Conservation (phyloP, 345 rosid genomes). For the Eucalyptus marginata region DNA sequence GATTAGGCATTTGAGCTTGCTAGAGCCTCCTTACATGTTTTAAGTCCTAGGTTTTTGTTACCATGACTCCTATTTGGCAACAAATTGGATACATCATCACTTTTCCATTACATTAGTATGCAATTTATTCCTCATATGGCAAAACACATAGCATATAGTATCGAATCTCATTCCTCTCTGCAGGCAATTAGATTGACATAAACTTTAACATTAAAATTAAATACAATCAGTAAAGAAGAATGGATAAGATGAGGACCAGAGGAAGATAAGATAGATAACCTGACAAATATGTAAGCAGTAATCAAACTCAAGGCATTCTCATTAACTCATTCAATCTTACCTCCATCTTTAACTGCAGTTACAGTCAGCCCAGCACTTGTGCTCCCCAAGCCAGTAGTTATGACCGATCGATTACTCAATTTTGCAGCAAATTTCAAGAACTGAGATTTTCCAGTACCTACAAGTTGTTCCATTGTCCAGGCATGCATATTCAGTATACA, state of each 20-base stretch:
- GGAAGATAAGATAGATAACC: neutral
- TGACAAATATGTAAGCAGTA: neutral
- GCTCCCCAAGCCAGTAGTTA: slow-evolving; percentile 94
- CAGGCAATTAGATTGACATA: neutral
- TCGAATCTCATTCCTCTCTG: neutral
- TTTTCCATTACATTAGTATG: neutral
- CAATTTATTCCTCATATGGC: neutral
- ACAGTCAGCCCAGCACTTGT: slow-evolving; percentile 98
- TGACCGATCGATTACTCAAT: slow-evolving; percentile 83
- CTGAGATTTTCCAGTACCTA: slow-evolving; percentile 98
- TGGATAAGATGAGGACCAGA: neutral
- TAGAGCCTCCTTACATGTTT: neutral
- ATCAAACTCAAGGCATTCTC: neutral
- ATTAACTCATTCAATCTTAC: slow-evolving; percentile 9
- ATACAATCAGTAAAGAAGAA: neutral
- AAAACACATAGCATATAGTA: neutral
- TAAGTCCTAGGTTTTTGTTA: neutral
- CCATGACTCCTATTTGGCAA: neutral
- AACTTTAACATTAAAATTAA: neutral
- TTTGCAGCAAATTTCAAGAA: slow-evolving; percentile 96
- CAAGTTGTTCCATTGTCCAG: neutral
- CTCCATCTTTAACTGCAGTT: slow-evolving; percentile 96
- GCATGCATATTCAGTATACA: neutral
- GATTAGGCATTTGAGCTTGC: neutral
- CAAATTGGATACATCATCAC: neutral